phyloP scores from a whole-genome alignment of 306 rosid species.

The Sphenostylis stenocarpa region DNA sequence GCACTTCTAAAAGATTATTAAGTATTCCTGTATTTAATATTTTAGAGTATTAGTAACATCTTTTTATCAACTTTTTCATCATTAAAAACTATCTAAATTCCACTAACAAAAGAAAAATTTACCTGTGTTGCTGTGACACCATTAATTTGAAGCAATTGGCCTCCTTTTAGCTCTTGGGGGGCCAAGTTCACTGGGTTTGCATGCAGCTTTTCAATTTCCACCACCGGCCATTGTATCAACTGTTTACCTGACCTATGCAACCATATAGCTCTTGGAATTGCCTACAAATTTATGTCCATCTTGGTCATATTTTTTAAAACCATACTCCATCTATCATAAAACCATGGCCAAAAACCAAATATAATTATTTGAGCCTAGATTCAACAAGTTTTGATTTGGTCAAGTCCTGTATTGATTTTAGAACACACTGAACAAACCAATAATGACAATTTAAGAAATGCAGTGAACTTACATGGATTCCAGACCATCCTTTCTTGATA shows the following conservation, averaged over 20 bases:
- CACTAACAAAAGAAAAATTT: too few relatives aligned
- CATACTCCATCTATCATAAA: neutral
- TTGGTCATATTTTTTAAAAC: neutral
- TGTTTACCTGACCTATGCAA: constrained; percentile 66
- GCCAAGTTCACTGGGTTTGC: constrained; percentile 38
- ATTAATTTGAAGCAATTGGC: constrained; percentile 40
- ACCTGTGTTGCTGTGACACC: constrained; percentile 69
- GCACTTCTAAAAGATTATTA: too few relatives aligned
- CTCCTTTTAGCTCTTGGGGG: constrained; percentile 46
- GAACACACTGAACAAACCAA: constrained; percentile 2
- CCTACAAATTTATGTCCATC: constrained; percentile 38
- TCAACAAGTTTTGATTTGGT: neutral
- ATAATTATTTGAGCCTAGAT: neutral
- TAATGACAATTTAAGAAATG: neutral
- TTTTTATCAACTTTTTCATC: too few relatives aligned
- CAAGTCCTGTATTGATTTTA: neutral
- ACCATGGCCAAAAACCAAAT: neutral
- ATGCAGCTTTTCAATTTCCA: constrained; percentile 63
- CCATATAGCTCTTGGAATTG: constrained; percentile 73
- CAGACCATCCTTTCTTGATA: constrained; percentile 79
- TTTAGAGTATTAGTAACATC: too few relatives aligned
- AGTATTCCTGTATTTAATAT: too few relatives aligned
- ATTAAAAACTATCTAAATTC: too few relatives aligned
- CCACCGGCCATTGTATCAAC: constrained; percentile 75
- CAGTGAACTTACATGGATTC: constrained; percentile 57